phyloP scores from a whole-genome alignment of 2,329 filamentous ascomycete species.

The Alternaria metachromatica region DNA sequence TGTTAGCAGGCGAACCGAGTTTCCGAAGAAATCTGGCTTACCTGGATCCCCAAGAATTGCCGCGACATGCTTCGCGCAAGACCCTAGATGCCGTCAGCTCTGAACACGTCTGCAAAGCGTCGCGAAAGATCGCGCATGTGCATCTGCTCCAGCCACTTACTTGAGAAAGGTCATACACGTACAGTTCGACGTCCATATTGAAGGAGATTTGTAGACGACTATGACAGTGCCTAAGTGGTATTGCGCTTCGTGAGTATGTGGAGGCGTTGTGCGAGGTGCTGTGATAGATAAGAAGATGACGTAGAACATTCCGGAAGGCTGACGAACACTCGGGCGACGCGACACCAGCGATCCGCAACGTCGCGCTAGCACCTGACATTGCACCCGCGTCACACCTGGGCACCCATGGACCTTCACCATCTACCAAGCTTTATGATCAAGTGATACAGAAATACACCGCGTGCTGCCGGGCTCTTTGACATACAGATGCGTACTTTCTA shows the following conservation, averaged over 20 bases:
- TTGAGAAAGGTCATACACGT: constrained; percentile 60
- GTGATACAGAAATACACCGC: too few relatives aligned
- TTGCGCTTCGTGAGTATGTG: not conserved
- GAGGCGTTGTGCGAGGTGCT: not conserved
- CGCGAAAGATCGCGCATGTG: not conserved
- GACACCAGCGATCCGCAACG: constrained; percentile 5
- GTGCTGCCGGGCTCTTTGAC: too few relatives aligned
- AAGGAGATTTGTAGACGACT: not conserved
- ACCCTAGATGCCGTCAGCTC: constrained; percentile 50
- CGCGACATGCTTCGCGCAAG: constrained; percentile 62
- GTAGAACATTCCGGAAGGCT: constrained; percentile 24
- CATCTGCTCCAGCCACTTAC: constrained; percentile 22
- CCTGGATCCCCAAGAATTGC: constrained; percentile 67
- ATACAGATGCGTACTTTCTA: too few relatives aligned
- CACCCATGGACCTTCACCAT: too few relatives aligned
- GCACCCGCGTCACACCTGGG: not conserved
- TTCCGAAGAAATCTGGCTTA: not conserved
- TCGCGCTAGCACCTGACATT: constrained; percentile 33
- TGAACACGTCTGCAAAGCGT: not conserved
- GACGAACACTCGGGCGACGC: not conserved
- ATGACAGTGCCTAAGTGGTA: not conserved
- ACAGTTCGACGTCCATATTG: constrained; percentile 58
- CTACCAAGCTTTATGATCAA: too few relatives aligned
- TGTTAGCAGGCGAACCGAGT: not conserved
- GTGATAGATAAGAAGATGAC: constrained; percentile 13